Evolutionary conservation across 768 basidiomycete species (phyloP).

Genomic region (Amanita subjunquillea): DNA sequence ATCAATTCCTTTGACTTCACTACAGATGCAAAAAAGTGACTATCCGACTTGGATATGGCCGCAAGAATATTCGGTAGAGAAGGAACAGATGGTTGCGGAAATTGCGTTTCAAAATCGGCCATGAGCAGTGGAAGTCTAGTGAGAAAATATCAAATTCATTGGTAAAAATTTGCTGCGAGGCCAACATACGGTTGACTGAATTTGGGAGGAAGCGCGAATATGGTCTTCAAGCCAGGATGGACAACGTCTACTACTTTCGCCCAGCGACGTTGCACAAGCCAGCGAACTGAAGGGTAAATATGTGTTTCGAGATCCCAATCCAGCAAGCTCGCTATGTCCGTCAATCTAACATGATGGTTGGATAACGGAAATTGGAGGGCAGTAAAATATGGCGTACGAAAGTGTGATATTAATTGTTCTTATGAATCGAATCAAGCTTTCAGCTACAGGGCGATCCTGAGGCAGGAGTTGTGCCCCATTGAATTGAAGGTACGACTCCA

Average conservation of each 20-base stretch:
- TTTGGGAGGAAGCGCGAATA: constrained; percentile 65
- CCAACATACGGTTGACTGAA: constrained; percentile 49
- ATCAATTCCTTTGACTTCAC: constrained; percentile 60
- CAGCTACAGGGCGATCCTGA: constrained; percentile 58
- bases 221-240: constrained; percentile 67
- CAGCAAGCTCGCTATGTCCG: constrained; percentile 69
- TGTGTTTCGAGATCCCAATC: constrained; percentile 81
- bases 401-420: constrained; percentile 64
- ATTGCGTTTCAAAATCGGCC: constrained; percentile 49
- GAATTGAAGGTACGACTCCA: constrained; percentile 52
- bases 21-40: constrained; percentile 75
- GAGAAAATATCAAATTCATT: constrained; percentile 5
- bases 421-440: constrained; percentile 66
- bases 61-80: constrained; percentile 68
- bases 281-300: constrained; percentile 83
- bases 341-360: constrained; percentile 34
- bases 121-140: constrained; percentile 44
- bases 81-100: constrained; percentile 50
- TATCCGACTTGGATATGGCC: constrained; percentile 48
- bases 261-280: constrained; percentile 83
- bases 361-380: not conserved
- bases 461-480: constrained; percentile 47
- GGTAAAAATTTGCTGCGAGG: constrained; percentile 4
- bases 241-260: constrained; percentile 87
- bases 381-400: constrained; percentile 38